Evolutionary conservation across 2,329 filamentous ascomycete genomes (phyloP), one percentile per base, ranked within the genome.

Genomic region (Penicillium sp.): DNA sequence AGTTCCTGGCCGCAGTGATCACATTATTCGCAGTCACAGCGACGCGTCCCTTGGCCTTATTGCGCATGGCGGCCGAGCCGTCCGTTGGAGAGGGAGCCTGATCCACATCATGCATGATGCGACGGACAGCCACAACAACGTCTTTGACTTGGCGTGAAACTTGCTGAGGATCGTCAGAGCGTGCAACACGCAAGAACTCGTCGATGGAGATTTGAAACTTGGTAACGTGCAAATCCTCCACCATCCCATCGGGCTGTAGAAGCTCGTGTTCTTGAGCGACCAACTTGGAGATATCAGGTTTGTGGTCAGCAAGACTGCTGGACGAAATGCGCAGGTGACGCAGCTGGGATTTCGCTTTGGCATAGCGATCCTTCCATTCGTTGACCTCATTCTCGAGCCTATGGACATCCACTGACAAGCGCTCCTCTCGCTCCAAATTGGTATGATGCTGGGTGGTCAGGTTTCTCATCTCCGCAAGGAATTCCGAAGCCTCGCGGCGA

Each of bases 201-300:
- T 98, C 91, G 52, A 98, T 87, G 24, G 90, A 82, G 51, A 97
- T 85, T 68, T 98, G 93, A 73, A 95, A 97, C 63, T 88, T 90
- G 43, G 91, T 96, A 56, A 98, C 83, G 65, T 96, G 87, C 9
- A 96, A 80, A 68, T 96, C 93, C 70, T 88, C 90, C 59, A 98
- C 83, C 24, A 93, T 68, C 5, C 93, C 93, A 50, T 83, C 80
- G 9, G 84, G 80, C 34, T 85, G 79, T 24, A 81, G 78, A 55
- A 93, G 84, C 43, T 79, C 81, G n/a, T 84, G 83, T 56, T 91
- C 84, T 51, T 85, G 80, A 6, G 85, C 82, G 38, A 84, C 72
- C 24, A 66, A 5, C 7, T 35, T 60, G 45, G 59, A 62, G 11
- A 65, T 65, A 51, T 75, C 71, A 6, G 69, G 60, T 26, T 65